These are phyloP conservation scores for Phytophthora pinifolia DNA, from an alignment of 352 stramenopile species.

Conservation along the genomic window DNA sequence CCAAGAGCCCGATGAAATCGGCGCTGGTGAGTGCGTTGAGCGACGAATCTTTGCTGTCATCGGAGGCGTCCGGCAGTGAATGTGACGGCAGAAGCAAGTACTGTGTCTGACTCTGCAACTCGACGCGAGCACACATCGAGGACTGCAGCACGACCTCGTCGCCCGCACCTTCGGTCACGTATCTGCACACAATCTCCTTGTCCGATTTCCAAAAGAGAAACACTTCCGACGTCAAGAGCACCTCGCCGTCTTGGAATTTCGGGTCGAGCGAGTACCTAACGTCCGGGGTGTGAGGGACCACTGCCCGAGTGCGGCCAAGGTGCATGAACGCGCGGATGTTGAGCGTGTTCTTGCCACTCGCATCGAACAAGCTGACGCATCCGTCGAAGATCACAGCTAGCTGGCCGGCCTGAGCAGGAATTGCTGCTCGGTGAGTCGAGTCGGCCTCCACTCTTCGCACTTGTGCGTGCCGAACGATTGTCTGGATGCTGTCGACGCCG, in stretches of 20 bases:
- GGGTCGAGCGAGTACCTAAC: slow-evolving; percentile 23
- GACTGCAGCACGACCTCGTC: slow-evolving; percentile 73
- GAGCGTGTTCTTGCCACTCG: slow-evolving; percentile 42
- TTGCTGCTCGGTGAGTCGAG: slow-evolving; percentile 25
- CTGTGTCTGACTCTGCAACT: slow-evolving; percentile 43
- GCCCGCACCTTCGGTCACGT: slow-evolving; percentile 50
- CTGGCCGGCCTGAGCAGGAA: slow-evolving; percentile 25
- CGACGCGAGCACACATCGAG: slow-evolving; percentile 44
- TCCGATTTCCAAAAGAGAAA: slow-evolving; percentile 68
- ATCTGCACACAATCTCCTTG: slow-evolving; percentile 62
- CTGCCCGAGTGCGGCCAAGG: slow-evolving; percentile 5
- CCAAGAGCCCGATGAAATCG: slow-evolving; percentile 60
- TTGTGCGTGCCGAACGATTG: slow-evolving; percentile 49
- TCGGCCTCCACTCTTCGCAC: slow-evolving; percentile 45
- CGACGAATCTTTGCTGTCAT: slow-evolving; percentile 26
- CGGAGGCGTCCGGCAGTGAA: background rate
- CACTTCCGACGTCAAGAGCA: slow-evolving; percentile 44
- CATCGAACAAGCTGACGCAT: slow-evolving; percentile 46
- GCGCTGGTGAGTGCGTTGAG: slow-evolving; percentile 70
- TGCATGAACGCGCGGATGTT: slow-evolving; percentile 38
- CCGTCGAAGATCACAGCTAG: slow-evolving; percentile 63
- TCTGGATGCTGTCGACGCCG: slow-evolving; percentile 45
- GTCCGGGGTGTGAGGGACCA: slow-evolving; percentile 4
- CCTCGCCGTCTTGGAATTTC: slow-evolving; percentile 28
- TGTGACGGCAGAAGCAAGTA: slow-evolving; percentile 34